Base-by-base conservation (phyloP, 2,329 filamentous ascomycete species). In the Parascedosporium putredinis region DNA sequence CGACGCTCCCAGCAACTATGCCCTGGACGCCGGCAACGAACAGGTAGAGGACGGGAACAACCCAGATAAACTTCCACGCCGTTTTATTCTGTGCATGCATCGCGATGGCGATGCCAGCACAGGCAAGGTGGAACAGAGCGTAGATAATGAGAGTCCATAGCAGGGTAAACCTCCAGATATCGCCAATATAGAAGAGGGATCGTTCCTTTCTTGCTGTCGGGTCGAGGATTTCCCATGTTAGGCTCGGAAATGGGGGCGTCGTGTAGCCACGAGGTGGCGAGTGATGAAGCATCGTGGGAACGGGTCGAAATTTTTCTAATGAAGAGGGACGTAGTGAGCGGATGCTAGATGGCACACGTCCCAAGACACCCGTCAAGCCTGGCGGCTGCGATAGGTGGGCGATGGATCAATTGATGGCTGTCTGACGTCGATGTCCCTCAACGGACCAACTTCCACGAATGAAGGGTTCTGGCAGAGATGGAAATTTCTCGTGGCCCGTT, bases 131-230 rank as follows among this genome's bases (percentile, higher is more conserved):
- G 54, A 90, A 86, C 18, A 80, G 73, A 29, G 78, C 81, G 58
- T 86, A 91, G 56, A 88, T 78, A 25, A 95, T 79, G 33, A 94
- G 67, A 0, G 88, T 95, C 89, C 89, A 96, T 61, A 83, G 77
- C 14, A 93, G 68, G 1, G 88, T 95, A 65, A 93, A 95, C 55
- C 84, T 83, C 83, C 88, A 91, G 50, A 94, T 86, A 61, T 95
- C 88, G 52, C 67, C 63, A 2, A 87, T 74, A 59, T 84, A 75
- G 70, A 87, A 91, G 57, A 95, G 81, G 33, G 79, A 76, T 52
- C 76, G 75, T 46, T 53, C 55, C 54, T 64, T 67, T 42, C 75
- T 68, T 52, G 64, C 31, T 31, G 62, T 67, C 45, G 60, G 55
- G 52, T 71, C 66, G 10, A 82, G 71, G 22, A 61, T 64, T 29